These are phyloP conservation scores for Hyaloraphidium curvatum DNA, from an alignment of 192 early-diverging fungal species.

Conservation along the genomic window DNA sequence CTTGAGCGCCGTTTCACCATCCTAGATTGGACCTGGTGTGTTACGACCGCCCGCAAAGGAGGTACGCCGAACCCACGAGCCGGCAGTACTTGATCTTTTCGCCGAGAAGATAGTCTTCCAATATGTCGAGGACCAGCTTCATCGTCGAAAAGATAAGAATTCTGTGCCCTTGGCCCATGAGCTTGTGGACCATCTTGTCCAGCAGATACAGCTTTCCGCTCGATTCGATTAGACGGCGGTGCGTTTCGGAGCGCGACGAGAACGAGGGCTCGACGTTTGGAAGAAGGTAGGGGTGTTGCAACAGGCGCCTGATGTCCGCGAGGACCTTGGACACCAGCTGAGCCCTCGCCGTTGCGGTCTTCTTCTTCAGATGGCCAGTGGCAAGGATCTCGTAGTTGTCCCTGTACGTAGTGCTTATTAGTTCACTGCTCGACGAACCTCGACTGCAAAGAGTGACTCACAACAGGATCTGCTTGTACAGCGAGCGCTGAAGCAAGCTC, in stretches of 20 bases:
- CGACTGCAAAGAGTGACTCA: too few relatives aligned
- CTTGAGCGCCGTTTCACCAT: constrained; percentile 32
- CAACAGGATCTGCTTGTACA: too few relatives aligned
- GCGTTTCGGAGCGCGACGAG: constrained; percentile 7
- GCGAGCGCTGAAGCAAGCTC: too few relatives aligned
- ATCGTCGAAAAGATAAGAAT: constrained; percentile 77
- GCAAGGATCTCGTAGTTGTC: too few relatives aligned
- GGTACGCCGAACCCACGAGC: constrained; percentile 11
- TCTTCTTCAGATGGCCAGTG: too few relatives aligned
- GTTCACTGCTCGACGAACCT: too few relatives aligned
- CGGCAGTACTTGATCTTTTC: constrained; percentile 30
- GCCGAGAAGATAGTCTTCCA: constrained; percentile 47
- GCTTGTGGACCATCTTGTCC: constrained; percentile 40
- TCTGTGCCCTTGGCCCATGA: constrained; percentile 31
- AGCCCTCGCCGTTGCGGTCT: too few relatives aligned
- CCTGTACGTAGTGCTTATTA: too few relatives aligned
- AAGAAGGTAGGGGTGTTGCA: neutral
- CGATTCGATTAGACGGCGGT: constrained; percentile 36
- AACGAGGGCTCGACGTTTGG: neutral
- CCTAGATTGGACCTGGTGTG: constrained; percentile 10
- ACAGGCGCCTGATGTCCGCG: neutral
- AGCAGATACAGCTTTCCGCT: constrained; percentile 45
- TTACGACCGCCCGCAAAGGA: too few relatives aligned
- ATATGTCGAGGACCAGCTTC: constrained; percentile 57
- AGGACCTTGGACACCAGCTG: too few relatives aligned